Evolutionary conservation across 75 land plant species (phyloP).

Genomic region (Picea sitchensis): DNA sequence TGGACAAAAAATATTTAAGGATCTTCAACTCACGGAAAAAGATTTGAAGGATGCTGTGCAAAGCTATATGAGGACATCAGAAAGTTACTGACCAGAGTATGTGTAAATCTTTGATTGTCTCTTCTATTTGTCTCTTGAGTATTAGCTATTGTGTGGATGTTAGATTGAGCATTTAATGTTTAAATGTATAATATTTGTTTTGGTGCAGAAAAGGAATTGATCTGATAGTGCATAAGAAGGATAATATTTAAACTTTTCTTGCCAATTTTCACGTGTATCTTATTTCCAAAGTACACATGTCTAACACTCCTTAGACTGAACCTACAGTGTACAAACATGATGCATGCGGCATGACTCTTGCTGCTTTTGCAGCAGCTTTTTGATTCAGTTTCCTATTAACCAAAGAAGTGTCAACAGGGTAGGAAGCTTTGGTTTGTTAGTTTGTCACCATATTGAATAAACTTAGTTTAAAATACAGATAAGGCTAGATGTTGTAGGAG

Average conservation of each 20-base stretch:
- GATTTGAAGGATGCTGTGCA: slow-evolving; percentile 51
- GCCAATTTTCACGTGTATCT: not conserved
- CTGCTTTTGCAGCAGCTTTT: no score
- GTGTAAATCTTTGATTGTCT: slow-evolving; percentile 1
- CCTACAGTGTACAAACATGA: not conserved
- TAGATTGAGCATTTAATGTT: not conserved
- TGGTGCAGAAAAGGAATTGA: not conserved
- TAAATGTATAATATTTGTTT: not conserved
- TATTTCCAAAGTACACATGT: not conserved
- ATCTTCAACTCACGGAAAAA: slow-evolving; percentile 49
- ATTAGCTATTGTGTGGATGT: not conserved
- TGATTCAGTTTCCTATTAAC: no score
- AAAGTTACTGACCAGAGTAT: slow-evolving; percentile 80
- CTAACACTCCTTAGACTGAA: not conserved
- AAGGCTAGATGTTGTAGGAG: no score
- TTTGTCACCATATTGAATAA: no score
- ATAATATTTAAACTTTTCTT: not conserved
- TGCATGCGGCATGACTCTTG: no score
- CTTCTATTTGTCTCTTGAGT: not conserved
- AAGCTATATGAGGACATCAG: slow-evolving; percentile 68
- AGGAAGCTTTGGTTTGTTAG: no score
- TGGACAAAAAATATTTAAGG: slow-evolving; percentile 66
- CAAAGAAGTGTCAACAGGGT: no score
- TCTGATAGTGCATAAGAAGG: not conserved
- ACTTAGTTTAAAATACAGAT: no score